Base-by-base conservation (phyloP, 2,329 filamentous ascomycete genomes). In the Diplocarpon rosae region DNA sequence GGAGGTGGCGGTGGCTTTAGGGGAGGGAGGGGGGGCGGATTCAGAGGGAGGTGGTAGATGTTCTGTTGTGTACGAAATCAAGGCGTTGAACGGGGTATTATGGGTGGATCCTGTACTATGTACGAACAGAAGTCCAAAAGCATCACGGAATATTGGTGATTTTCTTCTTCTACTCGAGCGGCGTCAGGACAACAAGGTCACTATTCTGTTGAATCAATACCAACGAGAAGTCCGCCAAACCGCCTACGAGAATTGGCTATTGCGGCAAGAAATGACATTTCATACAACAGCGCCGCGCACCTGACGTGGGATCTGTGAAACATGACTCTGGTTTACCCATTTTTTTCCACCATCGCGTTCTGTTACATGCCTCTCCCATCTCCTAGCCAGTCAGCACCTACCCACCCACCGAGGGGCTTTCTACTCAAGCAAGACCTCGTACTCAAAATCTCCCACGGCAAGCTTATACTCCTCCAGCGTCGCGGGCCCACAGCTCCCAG, bases 401-500 rank as follows among this genome's bases (percentile, higher is more conserved):
- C 20, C 20, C 20, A 24, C 20, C 20, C 4, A 24, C 20, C 20
- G 7, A 24, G 20, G 7, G 20, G 20, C 7, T 7, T 7, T 41
- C 34, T 50, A 52, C 42, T 54, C 47, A 17, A 54, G 38, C 46
- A 54, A 42, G 38, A 56, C 36, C 46, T 56, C 53, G 45, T 52
- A 56, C 44, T 52, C 52, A 49, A 56, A 56, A 16, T 38, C 39
- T 31, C 29, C 10, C 11, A 14, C 59, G 20, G 63, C 13, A 75
- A 60, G 50, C n/a, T 66, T 63, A 54, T 75, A 73, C 58, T 68
- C 43, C 3, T 65, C 65, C 60, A 73, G 47, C 15, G 72, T 75
- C 45, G 69, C 69, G 0, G 76, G 76, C 17, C 78, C 78, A 60
- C 78, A 82, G 39, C 72, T 76, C 6, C 71, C 78, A 9, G 73